These are phyloP conservation scores for Podaxis rugospora DNA, from an alignment of 768 basidiomycete species.

Conservation along the genomic window DNA sequence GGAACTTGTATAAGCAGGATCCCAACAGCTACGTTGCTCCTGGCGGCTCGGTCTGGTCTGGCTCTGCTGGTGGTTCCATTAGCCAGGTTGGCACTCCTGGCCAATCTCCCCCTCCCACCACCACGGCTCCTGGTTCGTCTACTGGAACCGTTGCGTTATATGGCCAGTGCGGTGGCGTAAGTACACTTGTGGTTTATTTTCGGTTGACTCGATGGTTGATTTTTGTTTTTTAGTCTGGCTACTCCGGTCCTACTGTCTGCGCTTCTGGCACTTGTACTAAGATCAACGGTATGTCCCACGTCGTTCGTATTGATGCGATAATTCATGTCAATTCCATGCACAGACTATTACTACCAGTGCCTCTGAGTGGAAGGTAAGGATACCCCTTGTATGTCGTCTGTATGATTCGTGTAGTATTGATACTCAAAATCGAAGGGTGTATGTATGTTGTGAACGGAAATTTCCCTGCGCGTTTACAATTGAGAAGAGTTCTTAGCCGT, in stretches of 20 bases:
- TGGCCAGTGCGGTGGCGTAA: conserved; percentile 20
- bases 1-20: conserved; percentile 24
- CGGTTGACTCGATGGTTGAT: background rate
- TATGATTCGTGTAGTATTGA: background rate
- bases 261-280: conserved; percentile 9
- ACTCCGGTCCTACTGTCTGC: conserved; percentile 6
- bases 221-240: background rate
- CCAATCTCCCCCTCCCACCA: conserved; percentile 4
- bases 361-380: background rate
- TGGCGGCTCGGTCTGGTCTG: conserved; percentile 28
- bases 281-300: conserved; percentile 3
- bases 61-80: conserved; percentile 23
- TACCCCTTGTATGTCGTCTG: background rate
- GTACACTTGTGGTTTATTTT: background rate
- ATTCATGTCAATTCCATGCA: background rate
- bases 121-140: background rate
- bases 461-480: background rate
- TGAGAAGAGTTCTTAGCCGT: too few relatives aligned
- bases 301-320: background rate
- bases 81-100: conserved; percentile 17
- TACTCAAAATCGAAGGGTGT: background rate
- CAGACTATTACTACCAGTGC: conserved; percentile 12
- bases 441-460: background rate
- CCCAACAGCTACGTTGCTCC: conserved; percentile 24
- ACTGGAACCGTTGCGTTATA: conserved; percentile 16